A percentile compares a stretch with the other conserved stretches of the same genome.
phyloP scores from a whole-genome alignment of 352 stramenopile species.

The Phytophthora capsici region DNA sequence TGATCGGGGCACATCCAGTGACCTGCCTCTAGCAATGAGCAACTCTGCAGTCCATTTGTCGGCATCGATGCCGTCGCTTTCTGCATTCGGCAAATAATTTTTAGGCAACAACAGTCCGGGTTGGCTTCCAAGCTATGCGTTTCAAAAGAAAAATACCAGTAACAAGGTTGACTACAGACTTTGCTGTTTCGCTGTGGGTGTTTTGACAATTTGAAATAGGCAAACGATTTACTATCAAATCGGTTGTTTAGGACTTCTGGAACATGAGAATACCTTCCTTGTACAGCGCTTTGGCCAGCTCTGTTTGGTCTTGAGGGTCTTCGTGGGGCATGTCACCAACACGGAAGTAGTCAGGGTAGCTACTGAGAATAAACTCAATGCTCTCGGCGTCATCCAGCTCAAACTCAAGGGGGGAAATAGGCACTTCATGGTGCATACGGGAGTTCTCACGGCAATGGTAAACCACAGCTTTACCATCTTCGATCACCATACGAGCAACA shows the following conservation, averaged over 20 bases:
- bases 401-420: slow-evolving; percentile 78
- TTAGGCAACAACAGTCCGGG: not conserved
- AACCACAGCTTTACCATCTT: slow-evolving; percentile 77
- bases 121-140: too few species aligned
- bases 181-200: too few species aligned
- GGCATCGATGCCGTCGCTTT: slow-evolving; percentile 33
- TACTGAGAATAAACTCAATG: slow-evolving; percentile 79
- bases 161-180: too few species aligned
- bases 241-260: slow-evolving; percentile 49
- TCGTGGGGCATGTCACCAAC: slow-evolving; percentile 81
- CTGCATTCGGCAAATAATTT: slow-evolving; percentile 20
- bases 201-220: slow-evolving; percentile 3
- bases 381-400: slow-evolving; percentile 83
- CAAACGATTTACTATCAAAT: slow-evolving; percentile 1
- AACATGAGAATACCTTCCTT: slow-evolving; percentile 82
- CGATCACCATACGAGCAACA: slow-evolving; percentile 75
- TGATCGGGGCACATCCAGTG: slow-evolving; percentile 25
- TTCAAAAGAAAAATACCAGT: too few species aligned
- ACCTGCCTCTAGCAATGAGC: not conserved
- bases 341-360: slow-evolving; percentile 80
- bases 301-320: slow-evolving; percentile 74
- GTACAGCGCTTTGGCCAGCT: slow-evolving; percentile 73
- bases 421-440: slow-evolving; percentile 73
- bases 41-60: slow-evolving; percentile 21
- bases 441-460: slow-evolving; percentile 87